phyloP scores from a whole-genome alignment of 192 early-diverging fungal species.

The Fimicolochytrium jonesii region DNA sequence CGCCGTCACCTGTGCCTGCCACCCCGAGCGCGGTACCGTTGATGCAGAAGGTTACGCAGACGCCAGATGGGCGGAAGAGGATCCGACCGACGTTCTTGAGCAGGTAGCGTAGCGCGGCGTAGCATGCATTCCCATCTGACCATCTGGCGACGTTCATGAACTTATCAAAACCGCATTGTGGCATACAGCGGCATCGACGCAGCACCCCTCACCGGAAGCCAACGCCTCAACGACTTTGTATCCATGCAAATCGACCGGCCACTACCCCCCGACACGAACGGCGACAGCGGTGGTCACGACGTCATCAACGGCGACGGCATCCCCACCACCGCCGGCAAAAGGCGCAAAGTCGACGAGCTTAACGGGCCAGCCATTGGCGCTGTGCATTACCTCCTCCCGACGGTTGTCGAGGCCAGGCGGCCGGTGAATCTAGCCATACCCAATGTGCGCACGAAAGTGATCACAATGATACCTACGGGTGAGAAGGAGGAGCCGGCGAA shows the following conservation, averaged over 20 bases:
- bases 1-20: no score
- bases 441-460: background rate
- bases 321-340: background rate
- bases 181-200: no score
- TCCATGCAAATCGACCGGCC: no score
- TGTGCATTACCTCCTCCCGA: slow-evolving; percentile 28
- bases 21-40: background rate
- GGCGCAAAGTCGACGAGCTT: background rate
- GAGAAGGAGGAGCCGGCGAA: background rate
- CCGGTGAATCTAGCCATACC: slow-evolving; percentile 25
- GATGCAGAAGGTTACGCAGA: slow-evolving; percentile 60
- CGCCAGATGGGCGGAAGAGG: slow-evolving; percentile 78
- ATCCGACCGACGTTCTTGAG: slow-evolving; percentile 62
- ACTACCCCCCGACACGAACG: no score
- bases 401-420: slow-evolving; percentile 1
- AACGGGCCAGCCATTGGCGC: background rate
- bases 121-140: no score
- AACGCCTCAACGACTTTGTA: no score
- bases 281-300: no score
- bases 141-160: no score
- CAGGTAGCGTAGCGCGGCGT: slow-evolving; percentile 29
- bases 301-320: no score
- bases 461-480: background rate
- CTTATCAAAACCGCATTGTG: no score
- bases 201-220: no score